Base-by-base conservation (phyloP, 148 eudicot genomes). In the Camellia sinensis region DNA sequence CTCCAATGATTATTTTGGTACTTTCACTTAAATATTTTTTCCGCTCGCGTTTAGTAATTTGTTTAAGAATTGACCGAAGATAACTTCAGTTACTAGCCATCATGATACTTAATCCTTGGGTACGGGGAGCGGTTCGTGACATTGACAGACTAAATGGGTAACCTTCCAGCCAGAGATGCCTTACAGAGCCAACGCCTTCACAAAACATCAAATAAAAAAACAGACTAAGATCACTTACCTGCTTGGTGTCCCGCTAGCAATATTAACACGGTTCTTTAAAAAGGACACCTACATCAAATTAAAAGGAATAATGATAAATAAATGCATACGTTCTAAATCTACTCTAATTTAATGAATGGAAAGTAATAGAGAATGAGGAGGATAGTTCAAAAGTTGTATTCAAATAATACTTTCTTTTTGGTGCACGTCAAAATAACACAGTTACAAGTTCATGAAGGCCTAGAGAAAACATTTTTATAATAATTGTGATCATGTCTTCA, bases 171-270 rank as follows among this genome's bases (percentile, higher is more conserved):
- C 64, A 60, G 21, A 18, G 19, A 60, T 60, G 64, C 5, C 64
- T 60, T 60, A 60, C 7, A 48, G 52, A 48, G 52, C 21, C 12
- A 37, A 4, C 3, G 72, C 72, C 43, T 43, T 11, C 1, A 64
- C 3, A 29, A 7, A 64, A 19, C 7, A 21, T 19, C 41, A 7
- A 2, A 6, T 6, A 14, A 37, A 66, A 73, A 53, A 72, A 73
- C 3, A 45, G 15, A 72, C 19, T 41, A 40, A 53, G 46, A 63
- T 45, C 44, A 74, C 76, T 68, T 67, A 93, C 99, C 99, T 93
- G 93, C 86, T 95, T 67, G 99, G 99, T 5, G 99, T 93, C 61
- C 99, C 99, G 87, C 94, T 82, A 41, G 92, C 97, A 87, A 95
- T 84, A 85, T 95, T 95, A 1, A 93, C 92, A 56, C 92, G 97